These are phyloP conservation scores for Oenanthe javanica DNA, from an alignment of 140 eudicot species.

Conservation along the genomic window DNA sequence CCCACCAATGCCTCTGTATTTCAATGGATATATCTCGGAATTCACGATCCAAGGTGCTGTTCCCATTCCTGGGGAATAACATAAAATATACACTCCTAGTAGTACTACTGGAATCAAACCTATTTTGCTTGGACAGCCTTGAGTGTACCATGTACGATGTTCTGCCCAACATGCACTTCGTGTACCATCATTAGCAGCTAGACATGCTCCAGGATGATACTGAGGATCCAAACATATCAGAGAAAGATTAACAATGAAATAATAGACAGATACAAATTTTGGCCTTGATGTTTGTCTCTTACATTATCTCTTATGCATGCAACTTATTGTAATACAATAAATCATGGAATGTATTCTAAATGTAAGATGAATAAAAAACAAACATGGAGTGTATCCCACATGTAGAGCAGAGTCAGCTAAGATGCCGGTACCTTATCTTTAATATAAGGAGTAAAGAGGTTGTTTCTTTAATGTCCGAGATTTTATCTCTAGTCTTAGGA, in stretches of 20 bases:
- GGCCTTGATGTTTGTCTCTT: neutral
- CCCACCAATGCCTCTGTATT: constrained; percentile 45
- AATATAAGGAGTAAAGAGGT: neutral
- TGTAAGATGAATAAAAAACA: neutral
- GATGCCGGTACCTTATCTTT: neutral
- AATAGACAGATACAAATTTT: neutral
- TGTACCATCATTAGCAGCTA: constrained; percentile 12
- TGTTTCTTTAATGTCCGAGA: neutral
- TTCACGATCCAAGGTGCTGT: constrained; percentile 53
- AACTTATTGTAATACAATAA: neutral
- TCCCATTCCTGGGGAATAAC: constrained; percentile 53
- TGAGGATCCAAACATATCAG: neutral
- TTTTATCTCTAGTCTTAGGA: neutral
- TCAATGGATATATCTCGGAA: constrained; percentile 48
- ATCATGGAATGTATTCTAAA: neutral
- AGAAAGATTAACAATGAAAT: neutral
- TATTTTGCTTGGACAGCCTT: constrained; percentile 47
- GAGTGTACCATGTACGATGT: constrained; percentile 30
- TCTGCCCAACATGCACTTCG: constrained; percentile 22
- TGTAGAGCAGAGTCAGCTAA: neutral
- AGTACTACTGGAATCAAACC: neutral
- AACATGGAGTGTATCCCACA: neutral
- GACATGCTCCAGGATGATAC: constrained; percentile 45
- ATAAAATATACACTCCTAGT: constrained; percentile 18
- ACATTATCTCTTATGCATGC: neutral